Base-by-base conservation (phyloP, 2,329 filamentous ascomycete genomes). In the Tolypocladium cylindrosporum region DNA sequence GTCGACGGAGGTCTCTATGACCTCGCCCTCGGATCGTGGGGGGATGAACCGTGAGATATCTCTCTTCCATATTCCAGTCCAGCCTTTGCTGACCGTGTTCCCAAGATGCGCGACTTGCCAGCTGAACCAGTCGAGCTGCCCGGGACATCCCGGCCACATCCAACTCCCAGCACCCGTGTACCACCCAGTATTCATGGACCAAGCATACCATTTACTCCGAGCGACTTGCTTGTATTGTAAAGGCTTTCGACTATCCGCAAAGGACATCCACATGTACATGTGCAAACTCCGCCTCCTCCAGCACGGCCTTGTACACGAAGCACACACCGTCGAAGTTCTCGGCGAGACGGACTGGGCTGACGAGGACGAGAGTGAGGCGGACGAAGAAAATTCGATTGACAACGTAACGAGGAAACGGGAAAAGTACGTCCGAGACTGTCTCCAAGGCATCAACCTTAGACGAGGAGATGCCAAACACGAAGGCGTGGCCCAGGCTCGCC, bases 141-240 rank as follows among this genome's bases (percentile, higher is more conserved):
- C 93, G 7, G 95, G 94, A 59, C 94, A 99, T 76, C 84, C 89
- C 60, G 94, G 94, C 56, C 94, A 99, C 70, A 96, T 99, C 71
- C 91, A 97, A 66, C 85, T 99, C 13, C 92, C 94, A 16, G 88
- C 93, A 14, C 90, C 90, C 53, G 90, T 97, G 56, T 99, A 97
- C 71, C 93, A 97, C 72, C 90, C 93, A n/a, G 89, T 91, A 2
- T 97, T 97, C 69, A 88, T 99, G 79, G 92, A 97, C 69, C 92
- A 97, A 71, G 83, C 92, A 56, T 83, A 95, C 62, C 87, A 90
- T 51, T 79, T 99, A 52, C 80, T 99, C 24, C 86, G 91, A 65
- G 88, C 90, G 56, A 89, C 93, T 72, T 99, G 94, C 72, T 82
- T 88, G 59, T 97, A 96, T 76, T 99, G 94, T 74, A 88, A 92